A percentile compares a stretch with the other conserved stretches of the same genome.
phyloP scores from a whole-genome alignment of 192 early-diverging fungal genomes.

The Backusella morwellensis region DNA sequence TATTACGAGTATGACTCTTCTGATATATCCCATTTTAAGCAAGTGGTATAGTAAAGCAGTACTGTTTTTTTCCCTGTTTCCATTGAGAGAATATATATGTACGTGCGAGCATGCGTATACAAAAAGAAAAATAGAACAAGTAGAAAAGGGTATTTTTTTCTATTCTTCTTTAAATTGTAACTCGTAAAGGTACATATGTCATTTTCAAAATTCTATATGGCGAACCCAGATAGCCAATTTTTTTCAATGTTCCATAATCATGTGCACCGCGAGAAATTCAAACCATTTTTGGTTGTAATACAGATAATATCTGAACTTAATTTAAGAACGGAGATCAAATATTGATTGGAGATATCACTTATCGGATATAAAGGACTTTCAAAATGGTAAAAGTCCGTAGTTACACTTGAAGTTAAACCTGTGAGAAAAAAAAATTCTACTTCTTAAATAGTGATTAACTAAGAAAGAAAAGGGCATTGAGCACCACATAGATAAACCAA shows the following conservation, averaged over 20 bases:
- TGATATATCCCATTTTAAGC: not conserved
- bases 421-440: not conserved
- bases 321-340: not conserved
- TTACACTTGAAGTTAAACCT: conserved; percentile 2
- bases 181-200: not conserved
- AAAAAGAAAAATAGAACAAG: not conserved
- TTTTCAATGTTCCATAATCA: not conserved
- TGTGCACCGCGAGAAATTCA: not conserved
- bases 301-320: conserved; percentile 4
- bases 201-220: not conserved
- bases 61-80: not conserved
- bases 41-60: not conserved
- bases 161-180: not conserved
- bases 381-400: not conserved
- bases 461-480: not conserved
- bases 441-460: not conserved
- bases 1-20: not conserved
- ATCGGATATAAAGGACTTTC: conserved; percentile 5
- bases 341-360: not conserved
- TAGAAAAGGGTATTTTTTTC: not conserved
- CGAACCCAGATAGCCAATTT: not conserved
- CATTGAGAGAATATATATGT: not conserved
- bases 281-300: not conserved
- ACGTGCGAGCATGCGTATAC: not conserved
- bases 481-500: not conserved